Evolutionary conservation across 495 filamentous ascomycete genomes (phyloP), one percentile per base, ranked within the genome.

Genomic region (Aspergillus ellipticus): DNA sequence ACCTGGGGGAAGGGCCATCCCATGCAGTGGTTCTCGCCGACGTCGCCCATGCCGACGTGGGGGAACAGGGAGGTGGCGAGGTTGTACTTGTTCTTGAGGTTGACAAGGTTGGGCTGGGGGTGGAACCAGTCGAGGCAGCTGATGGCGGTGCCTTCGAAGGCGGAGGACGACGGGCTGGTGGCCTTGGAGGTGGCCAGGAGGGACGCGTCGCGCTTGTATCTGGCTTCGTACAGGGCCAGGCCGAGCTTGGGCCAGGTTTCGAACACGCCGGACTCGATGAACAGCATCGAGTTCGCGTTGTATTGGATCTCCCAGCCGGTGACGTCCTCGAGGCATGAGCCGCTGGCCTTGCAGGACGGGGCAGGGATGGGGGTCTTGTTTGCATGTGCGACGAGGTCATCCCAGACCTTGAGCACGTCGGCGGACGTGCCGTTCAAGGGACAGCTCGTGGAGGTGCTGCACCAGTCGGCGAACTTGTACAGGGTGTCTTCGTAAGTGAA

Each of bases 381-480:
- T 6, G 69, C 64, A n/a, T 65, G 56, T 42, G 57, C 57, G 9
- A 61, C 31, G n/a, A 66, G 50, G 11, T 50, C 28, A 35, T 58
- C 33, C 59, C 61, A 74, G 28, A 69, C 54, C 9, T 58, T 58
- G 43, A 60, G 60, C 3, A 66, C 56, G 39, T 73, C 63, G 31
- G 63, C 51, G 45, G 65, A 71, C 9, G 57, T 50, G 15, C 33
- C 43, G n/a, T 50, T 24, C 6, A 4, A 5, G n/a, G 35, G 10
- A 61, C 67, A n/a, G n/a, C n/a, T n/a, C n/a, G n/a, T n/a, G n/a
- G n/a, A n/a, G n/a, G n/a, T n/a, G n/a, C n/a, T n/a, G n/a, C n/a
- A 62, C 74, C 75, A 78, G 5, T 42, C 17, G 54, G 72, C 71
- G 65, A 76, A 76, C 19, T 65, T 57, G n/a, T n/a, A n/a, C n/a